A percentile compares a stretch with the other conserved stretches of the same genome.
These are phyloP conservation scores for Lactarius evosmus DNA, from an alignment of 768 basidiomycete genomes.

Conservation along the genomic window DNA sequence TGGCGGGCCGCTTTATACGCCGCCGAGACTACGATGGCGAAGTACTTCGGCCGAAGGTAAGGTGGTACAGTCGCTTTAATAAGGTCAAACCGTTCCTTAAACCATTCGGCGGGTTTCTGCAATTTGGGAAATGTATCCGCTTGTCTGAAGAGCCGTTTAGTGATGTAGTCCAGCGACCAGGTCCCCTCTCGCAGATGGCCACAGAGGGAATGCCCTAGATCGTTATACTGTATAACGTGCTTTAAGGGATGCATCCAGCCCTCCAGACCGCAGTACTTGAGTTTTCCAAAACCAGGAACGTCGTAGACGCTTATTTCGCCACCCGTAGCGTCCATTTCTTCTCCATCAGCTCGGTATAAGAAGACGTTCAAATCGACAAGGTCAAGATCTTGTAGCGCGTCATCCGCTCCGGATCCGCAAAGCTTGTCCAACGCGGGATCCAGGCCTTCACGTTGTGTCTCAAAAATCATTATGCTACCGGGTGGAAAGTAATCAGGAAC, in stretches of 20 bases:
- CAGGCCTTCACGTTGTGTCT: constrained; percentile 75
- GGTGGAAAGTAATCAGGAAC: constrained; percentile 94
- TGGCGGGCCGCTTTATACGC: constrained; percentile 90
- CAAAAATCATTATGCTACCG: constrained; percentile 90
- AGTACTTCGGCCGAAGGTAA: constrained; percentile 94
- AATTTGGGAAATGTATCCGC: constrained; percentile 61
- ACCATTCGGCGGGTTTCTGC: constrained; percentile 71
- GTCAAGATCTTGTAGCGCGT: constrained; percentile 68
- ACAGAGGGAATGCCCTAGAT: constrained; percentile 90
- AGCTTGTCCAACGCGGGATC: constrained; percentile 69
- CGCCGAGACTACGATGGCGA: constrained; percentile 84
- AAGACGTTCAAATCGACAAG: constrained; percentile 87
- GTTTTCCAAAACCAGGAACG: constrained; percentile 66
- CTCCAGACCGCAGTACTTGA: constrained; percentile 91
- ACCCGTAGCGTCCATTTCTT: constrained; percentile 85
- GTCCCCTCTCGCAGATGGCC: constrained; percentile 80
- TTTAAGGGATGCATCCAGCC: constrained; percentile 94
- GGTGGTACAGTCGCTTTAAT: constrained; percentile 72
- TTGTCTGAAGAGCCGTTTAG: constrained; percentile 64
- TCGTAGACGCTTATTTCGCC: constrained; percentile 82
- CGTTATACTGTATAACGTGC: constrained; percentile 84
- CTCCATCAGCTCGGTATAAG: constrained; percentile 83
- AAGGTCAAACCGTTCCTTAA: constrained; percentile 81
- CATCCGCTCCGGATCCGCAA: constrained; percentile 66
- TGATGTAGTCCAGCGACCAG: constrained; percentile 92